Evolutionary conservation across 352 stramenopile genomes (phyloP).

Genomic region (Globisporangium solare): DNA sequence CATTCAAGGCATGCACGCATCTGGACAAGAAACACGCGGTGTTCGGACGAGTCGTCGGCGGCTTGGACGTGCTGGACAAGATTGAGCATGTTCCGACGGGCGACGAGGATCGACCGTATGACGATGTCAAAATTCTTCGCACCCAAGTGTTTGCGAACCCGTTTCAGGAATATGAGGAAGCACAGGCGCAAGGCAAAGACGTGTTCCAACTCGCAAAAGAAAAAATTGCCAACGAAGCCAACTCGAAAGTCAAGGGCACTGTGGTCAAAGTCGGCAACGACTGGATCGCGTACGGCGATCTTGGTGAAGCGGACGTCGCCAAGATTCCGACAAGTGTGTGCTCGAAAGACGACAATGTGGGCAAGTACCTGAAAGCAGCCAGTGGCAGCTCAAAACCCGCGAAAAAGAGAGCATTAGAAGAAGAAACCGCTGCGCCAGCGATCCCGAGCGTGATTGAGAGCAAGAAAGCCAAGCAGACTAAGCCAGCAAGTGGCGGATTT

Average conservation of each 20-base stretch:
- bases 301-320: slow-evolving; percentile 46
- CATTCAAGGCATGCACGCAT: slow-evolving; percentile 93
- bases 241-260: slow-evolving; percentile 49
- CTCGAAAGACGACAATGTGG: slow-evolving; percentile 46
- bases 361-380: slow-evolving; percentile 58
- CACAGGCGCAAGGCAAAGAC: slow-evolving; percentile 47
- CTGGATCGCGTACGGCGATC: slow-evolving; percentile 77
- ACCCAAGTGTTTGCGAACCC: slow-evolving; percentile 87
- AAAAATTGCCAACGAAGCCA: slow-evolving; percentile 40
- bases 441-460: slow-evolving; percentile 58
- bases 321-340: slow-evolving; percentile 39
- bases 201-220: slow-evolving; percentile 51
- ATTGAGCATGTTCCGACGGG: slow-evolving; percentile 79
- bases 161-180: slow-evolving; percentile 83
- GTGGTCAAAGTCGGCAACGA: slow-evolving; percentile 77
- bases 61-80: slow-evolving; percentile 76
- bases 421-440: not conserved
- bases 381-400: not conserved
- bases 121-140: slow-evolving; percentile 75
- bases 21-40: slow-evolving; percentile 98
- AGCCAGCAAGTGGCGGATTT: slow-evolving; percentile 36
- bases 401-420: slow-evolving; percentile 25
- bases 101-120: slow-evolving; percentile 76
- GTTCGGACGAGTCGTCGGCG: slow-evolving; percentile 94
- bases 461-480: slow-evolving; percentile 64